Evolutionary conservation across 257 asterid genomes (phyloP).

Genomic region (Sherardia arvensis): DNA sequence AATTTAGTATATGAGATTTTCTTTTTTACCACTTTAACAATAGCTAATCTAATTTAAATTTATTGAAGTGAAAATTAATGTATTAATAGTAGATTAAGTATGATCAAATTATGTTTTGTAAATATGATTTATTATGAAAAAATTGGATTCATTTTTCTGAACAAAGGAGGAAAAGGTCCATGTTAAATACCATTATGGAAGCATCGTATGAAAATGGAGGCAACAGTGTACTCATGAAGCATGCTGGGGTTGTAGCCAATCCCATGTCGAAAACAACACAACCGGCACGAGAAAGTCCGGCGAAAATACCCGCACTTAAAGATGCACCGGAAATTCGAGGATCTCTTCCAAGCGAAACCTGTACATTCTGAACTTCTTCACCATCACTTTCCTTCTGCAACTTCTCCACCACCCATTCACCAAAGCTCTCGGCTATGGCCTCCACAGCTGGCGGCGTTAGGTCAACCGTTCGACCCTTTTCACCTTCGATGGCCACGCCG

Average conservation of each 20-base stretch:
- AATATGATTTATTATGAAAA: too few relatives aligned
- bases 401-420: conserved; percentile 62
- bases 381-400: conserved; percentile 22
- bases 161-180: not conserved
- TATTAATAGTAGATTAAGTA: too few relatives aligned
- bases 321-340: conserved; percentile 69
- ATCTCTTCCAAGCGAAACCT: conserved; percentile 71
- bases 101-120: too few relatives aligned
- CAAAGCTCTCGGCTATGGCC: conserved; percentile 87
- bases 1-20: too few relatives aligned
- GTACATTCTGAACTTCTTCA: conserved; percentile 19
- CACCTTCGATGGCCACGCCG: conserved; percentile 81
- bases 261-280: conserved; percentile 77
- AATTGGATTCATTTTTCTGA: too few relatives aligned
- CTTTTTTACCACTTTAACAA: too few relatives aligned
- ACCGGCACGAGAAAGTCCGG: conserved; percentile 69
- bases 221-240: conserved; percentile 91
- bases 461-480: conserved; percentile 62
- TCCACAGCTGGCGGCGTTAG: conserved; percentile 83
- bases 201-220: conserved; percentile 61
- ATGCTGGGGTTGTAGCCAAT: conserved; percentile 92
- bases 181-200: conserved; percentile 52
- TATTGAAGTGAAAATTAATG: too few relatives aligned
- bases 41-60: too few relatives aligned
- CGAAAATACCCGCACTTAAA: conserved; percentile 58